Base-by-base conservation (phyloP, 176 grass and related monocot genomes). In the Eremochloa ophiuroides region DNA sequence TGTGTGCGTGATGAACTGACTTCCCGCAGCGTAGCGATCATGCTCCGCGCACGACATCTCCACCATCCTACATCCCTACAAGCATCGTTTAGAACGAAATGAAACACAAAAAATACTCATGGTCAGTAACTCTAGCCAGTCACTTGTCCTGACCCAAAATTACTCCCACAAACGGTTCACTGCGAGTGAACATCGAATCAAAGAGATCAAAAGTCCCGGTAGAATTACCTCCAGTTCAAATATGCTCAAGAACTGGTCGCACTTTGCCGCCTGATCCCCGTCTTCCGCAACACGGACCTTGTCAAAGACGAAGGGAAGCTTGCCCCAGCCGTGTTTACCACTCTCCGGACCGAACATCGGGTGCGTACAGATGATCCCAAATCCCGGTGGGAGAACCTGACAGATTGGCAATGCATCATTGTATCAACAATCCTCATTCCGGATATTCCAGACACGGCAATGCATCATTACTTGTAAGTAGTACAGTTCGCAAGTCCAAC, bases 281-380 rank as follows among this genome's bases (percentile, higher is more conserved):
- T 64, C 40, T 3, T 82, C 30, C 8, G 77, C n/a, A 6, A 94
- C 15, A 23, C 89, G 86, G 31, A 94, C 92, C 78, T 94, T 91
- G 70, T 94, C 89, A 0, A 88, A 91, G 58, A 94, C 86, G 4
- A 94, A 87, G 12, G 92, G 89, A 27, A 91, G 83, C 5, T 12
- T 30, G 4, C 22, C 76, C 91, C 91, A 94, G 8, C 91, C 88
- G 8, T 89, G 62, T 33, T 91, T 94, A 16, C 92, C 92, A 8
- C 92, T 94, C 86, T 91, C 92, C 0, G 86, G 92, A 15, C 92
- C 86, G 0, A 94, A 94, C 89, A 94, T 94, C 7, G 92, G 89
- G 81, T 94, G 92, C 0, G 92, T 91, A 67, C 92, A 91, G 10
- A 91, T 22, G 3, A 94, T 89, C 13, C 89, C 92, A 13, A 89